Evolutionary conservation across 2,329 filamentous ascomycete genomes (phyloP).

Genomic region (Ascochyta pisi): DNA sequence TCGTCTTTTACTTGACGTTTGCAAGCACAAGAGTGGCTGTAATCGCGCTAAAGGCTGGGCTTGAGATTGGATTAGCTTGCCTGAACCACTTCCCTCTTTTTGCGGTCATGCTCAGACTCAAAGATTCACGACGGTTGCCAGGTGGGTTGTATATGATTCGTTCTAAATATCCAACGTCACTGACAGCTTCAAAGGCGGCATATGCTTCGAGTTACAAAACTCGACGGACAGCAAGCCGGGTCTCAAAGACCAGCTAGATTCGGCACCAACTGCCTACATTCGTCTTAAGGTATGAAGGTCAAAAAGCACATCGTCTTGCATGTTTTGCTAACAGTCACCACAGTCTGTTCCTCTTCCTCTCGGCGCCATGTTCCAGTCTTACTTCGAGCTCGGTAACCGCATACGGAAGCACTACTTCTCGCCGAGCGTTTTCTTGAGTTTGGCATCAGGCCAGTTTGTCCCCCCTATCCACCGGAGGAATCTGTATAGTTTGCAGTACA

Average conservation of each 20-base stretch:
- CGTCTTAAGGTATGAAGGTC: constrained; percentile 73
- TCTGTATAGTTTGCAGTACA: constrained; percentile 95
- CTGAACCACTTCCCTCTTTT: constrained; percentile 98
- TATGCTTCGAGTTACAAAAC: constrained; percentile 88
- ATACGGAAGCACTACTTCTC: constrained; percentile 96
- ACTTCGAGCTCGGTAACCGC: constrained; percentile 91
- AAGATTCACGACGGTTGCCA: constrained; percentile 88
- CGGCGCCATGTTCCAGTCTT: constrained; percentile 95
- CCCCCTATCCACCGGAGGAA: constrained; percentile 94
- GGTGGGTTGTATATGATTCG: constrained; percentile 57
- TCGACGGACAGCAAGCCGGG: constrained; percentile 56
- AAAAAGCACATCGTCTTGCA: neutral
- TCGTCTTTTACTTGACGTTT: constrained; percentile 97
- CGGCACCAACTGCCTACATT: constrained; percentile 78
- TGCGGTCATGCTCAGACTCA: constrained; percentile 92
- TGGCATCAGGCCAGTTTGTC: constrained; percentile 89
- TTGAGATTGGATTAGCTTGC: constrained; percentile 91
- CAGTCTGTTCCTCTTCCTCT: constrained; percentile 84
- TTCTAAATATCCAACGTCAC: neutral
- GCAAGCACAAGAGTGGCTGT: constrained; percentile 93
- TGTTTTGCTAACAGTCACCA: neutral
- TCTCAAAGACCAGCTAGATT: constrained; percentile 43
- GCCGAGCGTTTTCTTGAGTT: constrained; percentile 83
- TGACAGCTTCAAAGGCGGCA: constrained; percentile 62
- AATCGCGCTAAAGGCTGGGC: constrained; percentile 86